Base-by-base conservation (phyloP, 2,329 filamentous ascomycete species). In the Clonostachys rosea region DNA sequence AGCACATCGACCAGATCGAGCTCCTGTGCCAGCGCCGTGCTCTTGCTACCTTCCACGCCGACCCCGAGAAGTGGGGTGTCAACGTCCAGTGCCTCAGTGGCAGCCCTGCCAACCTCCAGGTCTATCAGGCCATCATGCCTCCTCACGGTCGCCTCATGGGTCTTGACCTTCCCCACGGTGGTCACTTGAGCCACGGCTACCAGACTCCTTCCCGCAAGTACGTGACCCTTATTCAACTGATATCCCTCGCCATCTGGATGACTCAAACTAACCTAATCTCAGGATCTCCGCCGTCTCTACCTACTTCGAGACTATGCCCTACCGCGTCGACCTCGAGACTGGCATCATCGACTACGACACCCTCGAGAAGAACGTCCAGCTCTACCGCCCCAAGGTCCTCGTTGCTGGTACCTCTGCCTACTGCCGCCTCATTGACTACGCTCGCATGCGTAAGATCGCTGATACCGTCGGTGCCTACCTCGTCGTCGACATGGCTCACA, bases 301-400 rank as follows among this genome's bases (percentile, higher is more conserved):
- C 63, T 99, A 99, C 82, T 99, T 97, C 66, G 92, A 99, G 80
- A 99, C 94, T 50, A 86, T 99, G 73, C 94, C 94, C 47, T 99
- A 99, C 80, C 86, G 91, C 52, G 86, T 97, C 53, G 78, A 94
- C 69, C 80, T 89, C 59, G 82, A 88, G 62, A 97, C 94, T 34
- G 94, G 94, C 58, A 84, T 97, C 69, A 99, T 99, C 63, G 94
- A 99, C 74, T 99, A 99, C 70, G 90, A 95, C 61, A 83, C 81
- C 61, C 85, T 99, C 53, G 87, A 94, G 73, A 88, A 95, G 76
- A 86, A 94, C 62, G 92, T 91, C 49, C 75, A 86, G 55, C 81
- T 99, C 61, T 99, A 92, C 81, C 87, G 94, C 56, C 94, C 94
- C 59, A 97, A 97, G 80, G 81, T 96, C 60, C 86, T 99, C 50